phyloP scores from a whole-genome alignment of 306 rosid genomes.

The Leucaena leucocephala region DNA sequence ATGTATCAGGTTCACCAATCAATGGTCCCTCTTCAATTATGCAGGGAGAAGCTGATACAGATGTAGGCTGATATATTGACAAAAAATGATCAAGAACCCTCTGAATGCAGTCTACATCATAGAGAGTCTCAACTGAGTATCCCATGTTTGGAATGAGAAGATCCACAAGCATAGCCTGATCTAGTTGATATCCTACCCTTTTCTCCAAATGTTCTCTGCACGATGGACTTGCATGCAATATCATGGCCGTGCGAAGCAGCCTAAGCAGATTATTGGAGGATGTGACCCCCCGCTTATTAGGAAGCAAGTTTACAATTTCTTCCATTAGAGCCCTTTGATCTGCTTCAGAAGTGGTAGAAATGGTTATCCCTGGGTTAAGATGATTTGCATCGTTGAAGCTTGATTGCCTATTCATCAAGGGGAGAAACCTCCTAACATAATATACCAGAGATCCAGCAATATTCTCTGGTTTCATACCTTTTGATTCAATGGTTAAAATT shows the following conservation, averaged over 20 bases:
- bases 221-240: conserved; percentile 69
- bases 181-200: conserved; percentile 69
- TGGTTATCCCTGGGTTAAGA: conserved; percentile 45
- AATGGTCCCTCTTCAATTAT: conserved; percentile 55
- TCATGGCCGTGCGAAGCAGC: conserved; percentile 67
- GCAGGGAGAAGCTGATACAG: conserved; percentile 58
- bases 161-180: conserved; percentile 72
- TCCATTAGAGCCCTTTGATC: conserved; percentile 68
- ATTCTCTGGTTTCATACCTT: conserved; percentile 71
- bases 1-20: conserved; percentile 47
- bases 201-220: conserved; percentile 82
- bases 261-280: conserved; percentile 63
- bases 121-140: conserved; percentile 70
- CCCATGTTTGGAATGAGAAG: conserved; percentile 82
- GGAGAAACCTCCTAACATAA: conserved; percentile 63
- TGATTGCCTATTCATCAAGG: conserved; percentile 66
- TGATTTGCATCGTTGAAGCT: conserved; percentile 57
- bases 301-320: conserved; percentile 70
- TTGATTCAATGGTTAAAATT: conserved; percentile 62
- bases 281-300: conserved; percentile 57
- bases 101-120: conserved; percentile 76
- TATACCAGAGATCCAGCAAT: conserved; percentile 59
- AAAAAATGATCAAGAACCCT: conserved; percentile 79
- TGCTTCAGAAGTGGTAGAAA: conserved; percentile 52
- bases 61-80: conserved; percentile 47